Conservation (phyloP, 2,329 filamentous ascomycete genomes). For the Hypoxylon sp. region DNA sequence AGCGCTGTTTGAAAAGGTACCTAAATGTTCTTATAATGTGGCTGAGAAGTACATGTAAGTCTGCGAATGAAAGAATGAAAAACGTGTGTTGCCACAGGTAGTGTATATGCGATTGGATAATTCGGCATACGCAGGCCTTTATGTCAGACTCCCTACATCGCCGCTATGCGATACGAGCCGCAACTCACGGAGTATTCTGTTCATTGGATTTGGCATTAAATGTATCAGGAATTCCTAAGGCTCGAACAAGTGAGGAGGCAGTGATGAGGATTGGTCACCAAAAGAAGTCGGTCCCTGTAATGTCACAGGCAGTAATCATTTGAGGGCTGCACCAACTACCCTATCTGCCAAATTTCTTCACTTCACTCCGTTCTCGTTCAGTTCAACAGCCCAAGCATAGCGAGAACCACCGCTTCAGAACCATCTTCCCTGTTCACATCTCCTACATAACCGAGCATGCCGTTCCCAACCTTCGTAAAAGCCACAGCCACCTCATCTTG, state of each 20-base stretch:
- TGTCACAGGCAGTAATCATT: constrained; percentile 3
- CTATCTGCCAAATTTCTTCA: constrained; percentile 12
- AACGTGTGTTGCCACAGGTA: no score
- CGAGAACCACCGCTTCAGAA: constrained; percentile 45
- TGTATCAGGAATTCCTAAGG: not conserved
- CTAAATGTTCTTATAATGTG: no score
- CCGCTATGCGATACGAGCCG: no score
- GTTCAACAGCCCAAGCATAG: constrained; percentile 50
- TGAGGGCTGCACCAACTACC: constrained; percentile 2
- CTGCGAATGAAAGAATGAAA: no score
- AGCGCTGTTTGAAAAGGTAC: no score
- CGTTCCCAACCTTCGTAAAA: constrained; percentile 48
- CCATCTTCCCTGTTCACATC: constrained; percentile 50
- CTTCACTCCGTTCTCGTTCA: constrained; percentile 10
- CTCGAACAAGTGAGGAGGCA: not conserved
- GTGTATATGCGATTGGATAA: no score
- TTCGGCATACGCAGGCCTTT: no score
- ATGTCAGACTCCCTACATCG: no score
- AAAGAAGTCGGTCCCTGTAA: constrained; percentile 4
- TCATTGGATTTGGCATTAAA: no score
- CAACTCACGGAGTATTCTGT: no score
- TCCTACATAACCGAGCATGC: constrained; percentile 52
- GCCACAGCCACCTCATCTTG: constrained; percentile 45
- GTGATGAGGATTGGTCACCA: constrained; percentile 9
- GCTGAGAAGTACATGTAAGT: no score